A percentile compares a stretch with the other conserved stretches of the same genome.
Evolutionary conservation across 352 stramenopile genomes (phyloP).

Genomic region (Pythium aristosporum): DNA sequence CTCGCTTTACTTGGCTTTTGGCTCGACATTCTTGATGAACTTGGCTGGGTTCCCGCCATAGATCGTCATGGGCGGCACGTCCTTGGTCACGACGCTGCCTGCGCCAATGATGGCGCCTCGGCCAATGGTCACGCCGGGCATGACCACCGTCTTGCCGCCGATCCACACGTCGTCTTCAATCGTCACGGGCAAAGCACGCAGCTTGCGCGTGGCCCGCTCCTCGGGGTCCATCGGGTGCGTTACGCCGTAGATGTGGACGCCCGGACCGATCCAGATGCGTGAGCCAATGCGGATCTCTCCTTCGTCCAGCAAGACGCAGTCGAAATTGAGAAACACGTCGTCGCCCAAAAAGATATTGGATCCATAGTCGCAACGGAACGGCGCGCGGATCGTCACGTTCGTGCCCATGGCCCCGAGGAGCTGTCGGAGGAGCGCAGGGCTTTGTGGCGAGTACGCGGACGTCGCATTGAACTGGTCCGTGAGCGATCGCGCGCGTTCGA

Average conservation of each 20-base stretch:
- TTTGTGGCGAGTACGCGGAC: constrained; percentile 26
- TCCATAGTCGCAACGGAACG: constrained; percentile 90
- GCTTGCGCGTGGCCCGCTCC: constrained; percentile 35
- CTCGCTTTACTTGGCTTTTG: background rate
- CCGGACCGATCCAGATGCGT: constrained; percentile 67
- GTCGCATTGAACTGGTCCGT: constrained; percentile 46
- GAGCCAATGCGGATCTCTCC: constrained; percentile 76
- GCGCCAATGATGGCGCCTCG: constrained; percentile 63
- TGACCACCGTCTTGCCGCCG: constrained; percentile 67
- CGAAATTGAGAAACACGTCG: constrained; percentile 88
- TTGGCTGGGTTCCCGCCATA: constrained; percentile 72
- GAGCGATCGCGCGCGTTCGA: constrained; percentile 32
- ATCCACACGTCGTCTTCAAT: constrained; percentile 88
- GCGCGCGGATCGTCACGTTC: constrained; percentile 66
- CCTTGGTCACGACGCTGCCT: constrained; percentile 78
- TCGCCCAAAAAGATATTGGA: constrained; percentile 74
- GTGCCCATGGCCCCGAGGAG: constrained; percentile 45
- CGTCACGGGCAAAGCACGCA: constrained; percentile 63
- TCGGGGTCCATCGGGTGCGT: constrained; percentile 72
- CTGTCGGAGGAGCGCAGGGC: constrained; percentile 31
- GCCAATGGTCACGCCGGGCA: constrained; percentile 70
- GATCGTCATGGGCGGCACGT: constrained; percentile 61
- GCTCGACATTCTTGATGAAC: constrained; percentile 64
- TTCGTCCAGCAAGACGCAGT: constrained; percentile 84
- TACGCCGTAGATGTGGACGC: constrained; percentile 78